phyloP scores from a whole-genome alignment of 495 filamentous ascomycete genomes.

The Usnea hakonensis region DNA sequence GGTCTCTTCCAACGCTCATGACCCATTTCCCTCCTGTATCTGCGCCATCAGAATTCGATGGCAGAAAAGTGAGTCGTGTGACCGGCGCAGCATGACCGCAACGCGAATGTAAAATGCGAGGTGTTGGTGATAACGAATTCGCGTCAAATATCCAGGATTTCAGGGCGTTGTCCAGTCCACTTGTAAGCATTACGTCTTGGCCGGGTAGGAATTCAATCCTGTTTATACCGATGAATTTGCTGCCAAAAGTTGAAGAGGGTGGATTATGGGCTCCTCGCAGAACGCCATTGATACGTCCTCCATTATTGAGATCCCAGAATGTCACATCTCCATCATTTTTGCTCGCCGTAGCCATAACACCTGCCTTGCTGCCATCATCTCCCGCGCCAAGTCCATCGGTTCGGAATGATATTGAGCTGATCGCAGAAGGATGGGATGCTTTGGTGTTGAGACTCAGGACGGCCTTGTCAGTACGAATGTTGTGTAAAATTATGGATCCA shows the following conservation, averaged over 20 bases:
- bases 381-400: conserved; percentile 87
- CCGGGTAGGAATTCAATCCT: conserved; percentile 86
- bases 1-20: conserved; percentile 76
- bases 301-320: conserved; percentile 90
- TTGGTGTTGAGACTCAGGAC: conserved; percentile 58
- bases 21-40: conserved; percentile 90
- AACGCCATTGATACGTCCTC: conserved; percentile 71
- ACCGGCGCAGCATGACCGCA: conserved; percentile 83
- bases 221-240: conserved; percentile 54
- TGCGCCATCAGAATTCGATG: conserved; percentile 78
- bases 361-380: conserved; percentile 68
- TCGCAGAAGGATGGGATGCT: conserved; percentile 40
- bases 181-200: conserved; percentile 82
- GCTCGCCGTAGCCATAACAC: conserved; percentile 79
- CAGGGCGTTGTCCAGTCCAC: conserved; percentile 84
- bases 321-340: conserved; percentile 72
- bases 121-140: conserved; percentile 73
- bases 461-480: conserved; percentile 66
- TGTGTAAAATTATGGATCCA: conserved; percentile 69
- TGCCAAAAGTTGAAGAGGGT: conserved; percentile 47
- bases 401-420: conserved; percentile 83
- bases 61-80: conserved; percentile 71
- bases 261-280: conserved; percentile 80
- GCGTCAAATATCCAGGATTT: conserved; percentile 95
- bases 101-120: conserved; percentile 72